Evolutionary conservation across 2,329 filamentous ascomycete genomes (phyloP).

Genomic region (Ploettnerulaceae sp.): DNA sequence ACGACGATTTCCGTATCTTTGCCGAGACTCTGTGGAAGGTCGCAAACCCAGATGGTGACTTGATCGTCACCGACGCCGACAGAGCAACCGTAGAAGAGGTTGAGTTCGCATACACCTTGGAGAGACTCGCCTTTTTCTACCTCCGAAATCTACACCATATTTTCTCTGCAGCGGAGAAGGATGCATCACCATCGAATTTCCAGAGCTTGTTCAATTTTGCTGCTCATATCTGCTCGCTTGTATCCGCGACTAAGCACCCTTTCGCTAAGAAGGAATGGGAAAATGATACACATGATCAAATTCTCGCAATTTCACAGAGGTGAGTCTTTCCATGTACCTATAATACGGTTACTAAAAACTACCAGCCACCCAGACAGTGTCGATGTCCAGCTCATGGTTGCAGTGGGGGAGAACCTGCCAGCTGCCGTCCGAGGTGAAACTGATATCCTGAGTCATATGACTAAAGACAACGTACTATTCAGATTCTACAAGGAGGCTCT

Average conservation of each 20-base stretch:
- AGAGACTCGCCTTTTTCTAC: slow-evolving; percentile 2
- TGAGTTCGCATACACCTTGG: neutral
- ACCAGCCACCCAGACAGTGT: neutral
- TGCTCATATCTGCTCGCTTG: neutral
- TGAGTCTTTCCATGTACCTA: neutral
- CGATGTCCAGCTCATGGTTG: neutral
- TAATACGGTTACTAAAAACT: neutral
- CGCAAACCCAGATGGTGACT: neutral
- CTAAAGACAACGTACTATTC: neutral
- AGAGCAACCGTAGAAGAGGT: neutral
- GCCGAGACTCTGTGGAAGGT: neutral
- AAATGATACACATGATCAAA: neutral
- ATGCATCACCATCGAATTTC: neutral
- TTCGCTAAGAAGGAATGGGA: slow-evolving; percentile 3
- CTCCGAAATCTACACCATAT: neutral
- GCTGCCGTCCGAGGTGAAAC: neutral
- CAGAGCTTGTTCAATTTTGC: neutral
- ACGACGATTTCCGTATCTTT: neutral
- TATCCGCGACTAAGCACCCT: neutral
- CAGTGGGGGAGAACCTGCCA: slow-evolving; percentile 1
- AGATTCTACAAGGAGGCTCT: neutral
- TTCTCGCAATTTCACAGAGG: neutral
- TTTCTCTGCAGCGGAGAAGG: neutral
- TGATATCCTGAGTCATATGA: neutral
- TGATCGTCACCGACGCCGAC: neutral